These are phyloP conservation scores for Fusarium sp. DNA, from an alignment of 2,329 filamentous ascomycete species.

Conservation along the genomic window DNA sequence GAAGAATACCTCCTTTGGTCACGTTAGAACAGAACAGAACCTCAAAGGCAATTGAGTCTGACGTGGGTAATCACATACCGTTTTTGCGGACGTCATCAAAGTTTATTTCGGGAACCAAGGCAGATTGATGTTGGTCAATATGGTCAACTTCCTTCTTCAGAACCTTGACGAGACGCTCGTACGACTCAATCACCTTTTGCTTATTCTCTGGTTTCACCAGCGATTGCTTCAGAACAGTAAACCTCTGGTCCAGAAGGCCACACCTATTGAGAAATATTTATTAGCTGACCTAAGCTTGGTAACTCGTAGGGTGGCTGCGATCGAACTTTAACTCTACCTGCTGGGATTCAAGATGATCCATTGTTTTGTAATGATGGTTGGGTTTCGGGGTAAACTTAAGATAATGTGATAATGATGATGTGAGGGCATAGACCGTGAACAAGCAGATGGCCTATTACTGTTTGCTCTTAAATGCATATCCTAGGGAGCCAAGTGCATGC, in stretches of 20 bases:
- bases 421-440: too few species aligned
- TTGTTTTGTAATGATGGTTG: too few species aligned
- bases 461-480: too few species aligned
- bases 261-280: neutral
- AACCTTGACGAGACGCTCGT: neutral
- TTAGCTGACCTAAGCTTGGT: fast-evolving
- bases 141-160: neutral
- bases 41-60: neutral
- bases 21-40: neutral
- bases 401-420: too few species aligned
- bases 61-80: neutral
- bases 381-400: too few species aligned
- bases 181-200: neutral
- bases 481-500: too few species aligned
- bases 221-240: neutral
- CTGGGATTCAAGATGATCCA: neutral
- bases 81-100: neutral
- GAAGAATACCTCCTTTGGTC: neutral
- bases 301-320: fast-evolving
- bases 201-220: neutral
- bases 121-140: neutral
- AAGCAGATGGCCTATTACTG: too few species aligned
- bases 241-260: neutral
- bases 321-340: neutral
- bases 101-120: neutral